These are phyloP conservation scores for Tetramitus jugosus DNA, from an alignment of 208 protist species.

Conservation along the genomic window DNA sequence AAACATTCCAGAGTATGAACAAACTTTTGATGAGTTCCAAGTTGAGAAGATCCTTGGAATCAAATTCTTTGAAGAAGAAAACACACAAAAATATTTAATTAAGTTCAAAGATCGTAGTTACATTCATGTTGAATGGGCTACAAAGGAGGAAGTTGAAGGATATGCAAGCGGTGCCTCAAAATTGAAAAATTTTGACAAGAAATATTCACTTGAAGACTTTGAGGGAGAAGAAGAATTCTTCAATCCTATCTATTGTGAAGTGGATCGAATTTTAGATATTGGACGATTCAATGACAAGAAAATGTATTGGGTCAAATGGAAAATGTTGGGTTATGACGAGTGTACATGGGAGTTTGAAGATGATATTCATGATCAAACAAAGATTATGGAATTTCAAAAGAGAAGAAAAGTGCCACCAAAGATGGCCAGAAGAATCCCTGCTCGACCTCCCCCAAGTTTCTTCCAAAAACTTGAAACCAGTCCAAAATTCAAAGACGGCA, in stretches of 20 bases:
- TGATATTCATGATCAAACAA: not conserved
- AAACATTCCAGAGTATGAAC: not conserved
- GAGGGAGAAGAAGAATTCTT: slow-evolving; percentile 9
- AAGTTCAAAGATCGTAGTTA: slow-evolving; percentile 9
- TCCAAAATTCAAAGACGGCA: slow-evolving; percentile 37
- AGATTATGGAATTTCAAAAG: slow-evolving; percentile 34
- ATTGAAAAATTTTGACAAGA: not conserved
- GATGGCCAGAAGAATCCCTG: slow-evolving; percentile 24
- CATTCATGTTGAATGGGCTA: slow-evolving; percentile 1
- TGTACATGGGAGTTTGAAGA: slow-evolving; percentile 57
- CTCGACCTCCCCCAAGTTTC: not conserved
- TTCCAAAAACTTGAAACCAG: slow-evolving; percentile 5
- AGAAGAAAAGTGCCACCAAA: slow-evolving; percentile 39
- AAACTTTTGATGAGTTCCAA: not conserved
- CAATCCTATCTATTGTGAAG: not conserved
- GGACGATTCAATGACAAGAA: not conserved
- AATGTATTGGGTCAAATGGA: not conserved
- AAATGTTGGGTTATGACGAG: slow-evolving; percentile 51
- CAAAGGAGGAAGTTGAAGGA: not conserved
- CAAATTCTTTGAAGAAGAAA: not conserved
- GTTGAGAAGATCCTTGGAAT: not conserved
- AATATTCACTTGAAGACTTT: not conserved
- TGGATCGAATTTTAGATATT: not conserved
- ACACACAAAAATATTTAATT: not conserved
- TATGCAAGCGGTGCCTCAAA: not conserved